phyloP scores from a whole-genome alignment of 176 grass and related monocot genomes.

The Zoysia japonica region DNA sequence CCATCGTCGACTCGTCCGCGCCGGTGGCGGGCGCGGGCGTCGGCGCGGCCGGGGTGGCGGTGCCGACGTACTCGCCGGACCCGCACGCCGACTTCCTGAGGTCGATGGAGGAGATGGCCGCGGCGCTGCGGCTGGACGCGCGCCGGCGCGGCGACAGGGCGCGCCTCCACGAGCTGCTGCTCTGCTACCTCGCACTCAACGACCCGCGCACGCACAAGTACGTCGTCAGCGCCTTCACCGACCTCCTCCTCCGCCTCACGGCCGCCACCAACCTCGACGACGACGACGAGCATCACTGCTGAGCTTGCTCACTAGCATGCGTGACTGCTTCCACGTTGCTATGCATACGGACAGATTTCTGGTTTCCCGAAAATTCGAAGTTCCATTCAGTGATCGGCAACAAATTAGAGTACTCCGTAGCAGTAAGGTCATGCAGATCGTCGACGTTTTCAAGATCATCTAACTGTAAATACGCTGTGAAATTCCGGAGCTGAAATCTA shows the following conservation, averaged over 20 bases:
- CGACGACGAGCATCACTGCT: background rate
- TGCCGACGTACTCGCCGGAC: constrained; percentile 91
- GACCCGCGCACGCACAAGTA: constrained; percentile 77
- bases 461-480: constrained; percentile 28
- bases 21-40: constrained; percentile 31
- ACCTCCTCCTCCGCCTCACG: constrained; percentile 78
- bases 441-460: background rate
- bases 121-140: constrained; percentile 65
- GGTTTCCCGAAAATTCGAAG: too few relatives aligned
- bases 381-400: background rate
- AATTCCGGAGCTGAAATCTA: constrained; percentile 8
- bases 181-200: constrained; percentile 97
- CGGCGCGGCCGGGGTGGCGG: constrained; percentile 65
- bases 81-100: constrained; percentile 78
- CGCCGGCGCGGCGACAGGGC: constrained; percentile 52
- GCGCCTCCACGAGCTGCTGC: constrained; percentile 80
- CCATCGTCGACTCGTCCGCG: constrained; percentile 70
- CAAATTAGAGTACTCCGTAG: too few relatives aligned
- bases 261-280: constrained; percentile 11
- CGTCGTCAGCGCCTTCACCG: constrained; percentile 85
- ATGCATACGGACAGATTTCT: too few relatives aligned
- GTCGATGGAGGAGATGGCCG: constrained; percentile 96
- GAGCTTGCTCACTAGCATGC: background rate
- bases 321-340: too few relatives aligned
- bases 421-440: background rate